Percentiles rank a stretch among this genome's conserved stretches.
phyloP scores from a whole-genome alignment of 192 early-diverging fungal genomes.

The Entophlyctis luteolus region DNA sequence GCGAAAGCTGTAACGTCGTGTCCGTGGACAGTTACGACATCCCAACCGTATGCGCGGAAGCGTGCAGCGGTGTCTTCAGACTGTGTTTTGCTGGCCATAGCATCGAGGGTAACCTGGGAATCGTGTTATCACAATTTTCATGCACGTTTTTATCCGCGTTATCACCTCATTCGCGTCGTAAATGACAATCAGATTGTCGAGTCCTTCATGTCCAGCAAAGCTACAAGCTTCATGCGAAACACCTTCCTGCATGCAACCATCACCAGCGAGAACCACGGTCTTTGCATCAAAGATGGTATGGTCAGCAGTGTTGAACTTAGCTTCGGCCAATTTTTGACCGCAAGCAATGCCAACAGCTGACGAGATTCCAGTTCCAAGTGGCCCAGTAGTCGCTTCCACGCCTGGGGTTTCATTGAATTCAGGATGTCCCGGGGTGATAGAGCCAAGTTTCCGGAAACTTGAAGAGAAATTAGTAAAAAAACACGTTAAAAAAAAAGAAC shows the following conservation, averaged over 20 bases:
- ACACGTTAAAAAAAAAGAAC: background rate
- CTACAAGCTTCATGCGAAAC: constrained; percentile 86
- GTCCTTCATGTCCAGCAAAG: constrained; percentile 82
- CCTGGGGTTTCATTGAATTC: constrained; percentile 79
- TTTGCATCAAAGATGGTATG: constrained; percentile 83
- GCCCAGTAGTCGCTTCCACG: constrained; percentile 96
- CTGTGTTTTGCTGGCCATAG: constrained; percentile 36
- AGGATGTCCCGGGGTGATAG: constrained; percentile 93
- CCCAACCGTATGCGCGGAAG: constrained; percentile 91
- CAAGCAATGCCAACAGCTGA: constrained; percentile 91
- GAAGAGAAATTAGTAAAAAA: constrained; percentile 2
- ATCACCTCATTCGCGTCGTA: constrained; percentile 84
- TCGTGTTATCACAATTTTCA: background rate
- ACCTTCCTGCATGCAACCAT: constrained; percentile 98
- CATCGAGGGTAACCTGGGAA: constrained; percentile 85
- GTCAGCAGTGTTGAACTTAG: constrained; percentile 86
- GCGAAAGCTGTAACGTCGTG: constrained; percentile 27
- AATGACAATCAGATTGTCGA: constrained; percentile 90
- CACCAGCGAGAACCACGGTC: constrained; percentile 80
- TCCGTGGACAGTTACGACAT: constrained; percentile 16
- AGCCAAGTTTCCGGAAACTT: constrained; percentile 27
- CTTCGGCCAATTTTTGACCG: constrained; percentile 81
- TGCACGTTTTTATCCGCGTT: too few species aligned
- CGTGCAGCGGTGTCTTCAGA: constrained; percentile 51
- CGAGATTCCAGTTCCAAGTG: constrained; percentile 89